Base-by-base conservation (phyloP, 768 basidiomycete species). In the Mycena capillaripes region DNA sequence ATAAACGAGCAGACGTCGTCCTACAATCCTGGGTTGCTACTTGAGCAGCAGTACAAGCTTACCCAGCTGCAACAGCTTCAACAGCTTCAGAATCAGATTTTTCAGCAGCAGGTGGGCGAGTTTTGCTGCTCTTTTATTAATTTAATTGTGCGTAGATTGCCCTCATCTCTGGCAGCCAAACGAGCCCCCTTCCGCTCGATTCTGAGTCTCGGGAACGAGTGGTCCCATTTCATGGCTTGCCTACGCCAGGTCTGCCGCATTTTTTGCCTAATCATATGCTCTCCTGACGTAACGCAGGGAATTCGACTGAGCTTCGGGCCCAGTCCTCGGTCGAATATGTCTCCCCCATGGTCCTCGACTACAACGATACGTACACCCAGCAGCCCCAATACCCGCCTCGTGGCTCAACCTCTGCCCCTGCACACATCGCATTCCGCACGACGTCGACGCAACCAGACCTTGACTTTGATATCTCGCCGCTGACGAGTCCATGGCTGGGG, bases 401-500 rank as follows among this genome's bases (percentile, higher is more conserved):
- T 2, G 86, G 86, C 6, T 84, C 88, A 0, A 84, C 84, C 42
- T 94, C 93, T 17, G 93, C 94, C 0, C 93, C 94, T 0, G 93
- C 92, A 17, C 88, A 93, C 65, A 85, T 95, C 36, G 94, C 90
- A 4, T 95, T 95, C 77, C 85, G 84, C 14, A 84, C 80, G n/a
- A 85, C 76, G 73, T 29, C 14, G 0, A 84, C 82, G 42, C 78
- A 79, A 44, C 74, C 72, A 30, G 90, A 93, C 66, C 80, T 93
- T 30, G 93, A 92, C 69, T 86, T 91, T 69, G 92, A 95, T 71
- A 89, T 95, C 57, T 94, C 93, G 1, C 94, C 94, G 0, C 83
- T 95, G 25, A 93, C 93, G 0, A 95, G 93, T 74, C 94, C 94
- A 1, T 95, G 94, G 93, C 86, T 95, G 0, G 92, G 90, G 5